Evolutionary conservation across 345 rosid species (phyloP), one percentile per base, ranked within the genome.

Genomic region (Bretschneidera sinensis): DNA sequence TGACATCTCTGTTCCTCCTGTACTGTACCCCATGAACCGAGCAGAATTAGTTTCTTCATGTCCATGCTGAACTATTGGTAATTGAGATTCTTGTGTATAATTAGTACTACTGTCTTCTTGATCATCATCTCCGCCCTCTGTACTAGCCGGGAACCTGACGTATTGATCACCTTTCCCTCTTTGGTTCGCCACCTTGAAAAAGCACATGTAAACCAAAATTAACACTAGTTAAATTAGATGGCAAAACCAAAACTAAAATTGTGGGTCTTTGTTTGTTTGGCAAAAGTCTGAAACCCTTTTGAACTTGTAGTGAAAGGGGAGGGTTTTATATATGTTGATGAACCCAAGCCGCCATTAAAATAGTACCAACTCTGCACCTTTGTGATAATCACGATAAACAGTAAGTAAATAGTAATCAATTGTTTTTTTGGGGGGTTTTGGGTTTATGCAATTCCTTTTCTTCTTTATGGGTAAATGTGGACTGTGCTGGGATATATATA

Each of bases 1-100:
- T 0, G 96, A 81, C 87, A 77, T 81, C 83, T 86, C 96, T 2
- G 74, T 62, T 0, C 79, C 2, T 66, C 62, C 18, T 63, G 60
- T 57, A 54, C 72, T 56, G 69, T 71, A 73, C 0, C 74, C 77
- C 19, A 25, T 24, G 35, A 63, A 66, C 52, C 54, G 34, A 56
- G 68, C 17, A 3, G 64, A 17, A 21, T 55, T 7, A 1, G 45
- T 11, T 7, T 49, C 35, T n/a, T 51, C 22, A 21, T 24, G 28
- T 22, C 57, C 18, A 22, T 19, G 55, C 11, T 24, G 24, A 2
- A 4, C 9, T 43, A 61, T 21, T 22, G 52, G 21, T 18, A 50
- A n/a, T 48, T 24, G 65, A 53, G 60, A 63, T 52, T 45, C 23
- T 57, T 49, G 55, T 49, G 50, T 13, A 51, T n/a, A 21, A 13